Conservation (phyloP, 164 flowering plant species). For the Magnolia sinica region DNA sequence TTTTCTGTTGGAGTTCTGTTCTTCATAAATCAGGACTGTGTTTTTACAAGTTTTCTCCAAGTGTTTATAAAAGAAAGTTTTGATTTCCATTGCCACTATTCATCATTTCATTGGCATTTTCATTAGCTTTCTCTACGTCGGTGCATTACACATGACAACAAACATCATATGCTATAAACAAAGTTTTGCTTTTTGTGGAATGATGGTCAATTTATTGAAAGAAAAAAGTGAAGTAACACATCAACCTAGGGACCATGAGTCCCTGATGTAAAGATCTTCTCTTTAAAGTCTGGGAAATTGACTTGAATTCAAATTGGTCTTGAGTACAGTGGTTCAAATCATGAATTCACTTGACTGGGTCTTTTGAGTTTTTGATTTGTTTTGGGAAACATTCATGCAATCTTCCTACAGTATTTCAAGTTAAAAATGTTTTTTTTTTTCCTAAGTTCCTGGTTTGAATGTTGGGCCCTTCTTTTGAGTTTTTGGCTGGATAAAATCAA, state of each 20-base stretch:
- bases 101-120: background rate
- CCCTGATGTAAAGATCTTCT: background rate
- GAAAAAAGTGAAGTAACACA: background rate
- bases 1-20: background rate
- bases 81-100: background rate
- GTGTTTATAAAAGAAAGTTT: conserved; percentile 1
- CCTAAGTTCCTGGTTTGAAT: background rate
- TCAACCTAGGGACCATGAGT: too few species aligned
- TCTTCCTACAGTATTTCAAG: background rate
- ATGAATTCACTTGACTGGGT: background rate
- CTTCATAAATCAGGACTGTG: background rate
- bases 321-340: background rate
- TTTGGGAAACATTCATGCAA: too few species aligned
- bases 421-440: too few species aligned
- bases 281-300: background rate
- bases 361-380: background rate
- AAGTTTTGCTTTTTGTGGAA: background rate
- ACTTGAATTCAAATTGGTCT: background rate
- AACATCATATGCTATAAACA: background rate
- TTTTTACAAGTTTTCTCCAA: background rate
- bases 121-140: background rate
- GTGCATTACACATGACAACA: background rate
- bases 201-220: background rate
- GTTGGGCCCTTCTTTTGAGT: background rate
- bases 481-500: too few species aligned